phyloP scores from a whole-genome alignment of 768 basidiomycete genomes.

The Naganishia antarctica region DNA sequence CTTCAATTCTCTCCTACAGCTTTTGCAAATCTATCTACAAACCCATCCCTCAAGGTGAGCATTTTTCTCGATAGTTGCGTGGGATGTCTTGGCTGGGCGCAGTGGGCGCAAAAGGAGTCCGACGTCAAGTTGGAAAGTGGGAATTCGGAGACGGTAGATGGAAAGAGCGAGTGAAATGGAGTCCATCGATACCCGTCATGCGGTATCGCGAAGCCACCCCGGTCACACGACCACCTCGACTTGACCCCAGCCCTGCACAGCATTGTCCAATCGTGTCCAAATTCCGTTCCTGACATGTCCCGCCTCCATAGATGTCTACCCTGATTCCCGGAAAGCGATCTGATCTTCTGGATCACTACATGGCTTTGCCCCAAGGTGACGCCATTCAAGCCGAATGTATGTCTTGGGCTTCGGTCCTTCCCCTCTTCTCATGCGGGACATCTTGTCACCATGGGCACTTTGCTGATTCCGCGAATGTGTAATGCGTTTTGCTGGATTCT shows the following conservation, averaged over 20 bases:
- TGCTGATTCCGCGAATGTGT: slow-evolving; percentile 54
- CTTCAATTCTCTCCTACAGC: background rate
- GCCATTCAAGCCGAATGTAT: slow-evolving; percentile 81
- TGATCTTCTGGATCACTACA: slow-evolving; percentile 83
- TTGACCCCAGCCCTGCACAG: background rate
- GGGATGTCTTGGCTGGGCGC: no score
- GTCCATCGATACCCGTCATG: background rate
- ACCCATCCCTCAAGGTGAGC: background rate
- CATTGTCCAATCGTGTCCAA: background rate
- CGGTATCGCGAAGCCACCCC: background rate
- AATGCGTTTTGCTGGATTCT: background rate
- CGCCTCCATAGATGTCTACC: slow-evolving; percentile 35
- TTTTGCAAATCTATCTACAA: background rate
- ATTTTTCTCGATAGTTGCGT: background rate
- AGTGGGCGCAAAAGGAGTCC: background rate
- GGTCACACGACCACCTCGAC: background rate
- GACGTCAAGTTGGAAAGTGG: background rate
- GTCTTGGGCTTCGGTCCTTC: slow-evolving; percentile 8
- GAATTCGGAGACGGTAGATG: background rate
- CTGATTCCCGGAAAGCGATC: slow-evolving; percentile 48
- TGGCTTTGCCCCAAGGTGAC: slow-evolving; percentile 80
- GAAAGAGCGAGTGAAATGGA: background rate
- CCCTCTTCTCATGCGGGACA: background rate
- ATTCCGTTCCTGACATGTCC: background rate
- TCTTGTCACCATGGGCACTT: background rate